Conservation (phyloP, 2,329 filamentous ascomycete genomes). For the Leptodontidium sp. region DNA sequence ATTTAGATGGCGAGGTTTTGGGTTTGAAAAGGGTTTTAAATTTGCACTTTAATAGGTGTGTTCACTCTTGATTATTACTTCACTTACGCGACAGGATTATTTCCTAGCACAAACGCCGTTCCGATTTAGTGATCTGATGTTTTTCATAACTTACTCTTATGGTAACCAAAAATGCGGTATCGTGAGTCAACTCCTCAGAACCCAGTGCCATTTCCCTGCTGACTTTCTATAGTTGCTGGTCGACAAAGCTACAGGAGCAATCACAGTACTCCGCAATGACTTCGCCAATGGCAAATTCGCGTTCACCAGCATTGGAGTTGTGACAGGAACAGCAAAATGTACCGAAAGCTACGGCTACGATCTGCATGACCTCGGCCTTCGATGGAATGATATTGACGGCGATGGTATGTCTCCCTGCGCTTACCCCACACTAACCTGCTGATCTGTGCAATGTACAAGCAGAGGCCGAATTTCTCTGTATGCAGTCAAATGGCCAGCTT, state of each 20-base stretch:
- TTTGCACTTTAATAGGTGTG: neutral
- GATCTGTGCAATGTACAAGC: neutral
- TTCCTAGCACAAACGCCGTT: too few species aligned
- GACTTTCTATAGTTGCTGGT: constrained; percentile 16
- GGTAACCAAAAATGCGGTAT: constrained; percentile 22
- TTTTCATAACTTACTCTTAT: constrained; percentile 5
- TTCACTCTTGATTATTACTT: neutral
- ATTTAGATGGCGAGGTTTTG: neutral
- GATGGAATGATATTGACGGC: constrained; percentile 22
- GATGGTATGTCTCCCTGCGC: constrained; percentile 7
- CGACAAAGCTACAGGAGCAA: constrained; percentile 22
- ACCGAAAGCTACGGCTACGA: constrained; percentile 22
- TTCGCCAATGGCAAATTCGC: constrained; percentile 23
- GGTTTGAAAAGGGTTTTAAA: neutral
- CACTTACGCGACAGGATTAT: too few species aligned
- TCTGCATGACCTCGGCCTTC: constrained; percentile 17
- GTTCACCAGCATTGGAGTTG: constrained; percentile 17
- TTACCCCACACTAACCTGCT: neutral
- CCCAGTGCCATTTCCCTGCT: neutral
- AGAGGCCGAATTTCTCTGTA: constrained; percentile 24
- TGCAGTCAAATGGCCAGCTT: constrained; percentile 12
- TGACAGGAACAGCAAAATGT: constrained; percentile 13
- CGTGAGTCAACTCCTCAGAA: neutral
- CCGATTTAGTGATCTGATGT: too few species aligned
- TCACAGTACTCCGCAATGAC: constrained; percentile 20